Evolutionary conservation across 1,139 yeast species (phyloP), one percentile per base, ranked within the genome.

Genomic region (Hyphopichia buzzinii): DNA sequence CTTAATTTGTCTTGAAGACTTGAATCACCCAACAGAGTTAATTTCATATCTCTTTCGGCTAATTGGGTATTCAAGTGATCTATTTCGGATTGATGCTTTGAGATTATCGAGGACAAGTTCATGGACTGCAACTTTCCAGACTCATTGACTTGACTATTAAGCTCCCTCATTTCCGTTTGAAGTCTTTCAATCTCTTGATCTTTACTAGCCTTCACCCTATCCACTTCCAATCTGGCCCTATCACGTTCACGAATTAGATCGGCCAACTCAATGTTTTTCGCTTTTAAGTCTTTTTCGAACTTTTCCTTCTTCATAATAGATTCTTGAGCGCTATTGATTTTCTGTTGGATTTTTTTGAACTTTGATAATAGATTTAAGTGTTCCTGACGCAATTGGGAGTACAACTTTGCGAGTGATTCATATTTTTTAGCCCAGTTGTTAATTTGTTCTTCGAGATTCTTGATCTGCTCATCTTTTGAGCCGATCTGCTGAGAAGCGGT

Each of bases 251-350:
- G 77, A 41, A 88, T 88, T 51, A 89, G 72, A 52, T 88, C 96
- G 1, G 96, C 96, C 47, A 89, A 72, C 57, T 89, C 96, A 36
- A 88, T 72, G 54, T 87, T 89, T 63, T 89, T 89, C 12, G 92
- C 76, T 57, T 86, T 87, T 58, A 88, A 66, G 43, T 88, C 96
- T 43, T 85, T 80, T 59, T 89, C 96, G 29, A 86, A 66, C 53
- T 79, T 80, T 53, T 89, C 96, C 47, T 90, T 81, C 60, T 82
- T 84, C 48, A 84, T 84, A 43, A 89, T 80, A 0, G 96, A 86
- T 59, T 89, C 97, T 56, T 88, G 96, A 7, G 97, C 96, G 42
- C 95, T 84, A 21, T 90, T 84, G 7, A 94, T 95, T 59, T 86
- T 87, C 49, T 89, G 88, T 60, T 89, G 96, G 38, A 84, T 75